Conservation (phyloP, 2,329 filamentous ascomycete species). For the Xylariales sp. region DNA sequence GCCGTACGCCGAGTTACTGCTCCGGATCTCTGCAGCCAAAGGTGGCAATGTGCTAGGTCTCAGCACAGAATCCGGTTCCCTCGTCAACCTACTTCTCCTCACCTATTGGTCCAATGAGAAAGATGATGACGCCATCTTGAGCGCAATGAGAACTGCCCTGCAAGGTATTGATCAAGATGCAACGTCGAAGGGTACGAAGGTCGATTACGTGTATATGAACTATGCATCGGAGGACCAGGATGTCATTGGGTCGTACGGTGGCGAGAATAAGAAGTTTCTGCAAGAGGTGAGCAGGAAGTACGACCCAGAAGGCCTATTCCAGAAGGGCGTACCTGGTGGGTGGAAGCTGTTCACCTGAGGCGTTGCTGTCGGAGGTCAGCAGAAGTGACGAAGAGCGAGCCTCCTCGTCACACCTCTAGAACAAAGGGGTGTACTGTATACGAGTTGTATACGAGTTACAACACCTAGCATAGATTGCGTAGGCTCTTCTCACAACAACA, state of each 20-base stretch:
- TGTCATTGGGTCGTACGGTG: constrained; percentile 36
- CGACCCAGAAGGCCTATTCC: constrained; percentile 38
- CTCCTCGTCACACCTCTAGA: no score
- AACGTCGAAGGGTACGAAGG: not conserved
- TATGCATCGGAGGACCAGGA: constrained; percentile 39
- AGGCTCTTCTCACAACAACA: no score
- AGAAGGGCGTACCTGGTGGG: constrained; percentile 16
- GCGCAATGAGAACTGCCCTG: constrained; percentile 11
- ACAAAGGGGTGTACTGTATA: no score
- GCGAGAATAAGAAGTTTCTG: constrained; percentile 22
- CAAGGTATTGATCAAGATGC: constrained; percentile 17
- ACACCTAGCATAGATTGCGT: no score
- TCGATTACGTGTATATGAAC: constrained; percentile 39
- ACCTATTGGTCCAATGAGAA: constrained; percentile 23
- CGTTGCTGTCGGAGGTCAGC: no score
- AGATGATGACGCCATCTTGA: constrained; percentile 27
- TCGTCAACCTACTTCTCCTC: constrained; percentile 30
- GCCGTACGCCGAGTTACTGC: constrained; percentile 39
- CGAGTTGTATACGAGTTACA: no score
- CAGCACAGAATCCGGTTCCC: constrained; percentile 13
- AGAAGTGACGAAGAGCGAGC: no score
- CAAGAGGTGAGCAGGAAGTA: constrained; percentile 40
- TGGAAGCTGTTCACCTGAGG: constrained; percentile 8
- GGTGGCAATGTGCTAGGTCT: constrained; percentile 20
- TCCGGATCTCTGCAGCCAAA: constrained; percentile 26